Evolutionary conservation across 225 moss, liverwort and hornwort species (phyloP), one percentile per base, ranked within the genome.

Genomic region (Climacium dendroides): DNA sequence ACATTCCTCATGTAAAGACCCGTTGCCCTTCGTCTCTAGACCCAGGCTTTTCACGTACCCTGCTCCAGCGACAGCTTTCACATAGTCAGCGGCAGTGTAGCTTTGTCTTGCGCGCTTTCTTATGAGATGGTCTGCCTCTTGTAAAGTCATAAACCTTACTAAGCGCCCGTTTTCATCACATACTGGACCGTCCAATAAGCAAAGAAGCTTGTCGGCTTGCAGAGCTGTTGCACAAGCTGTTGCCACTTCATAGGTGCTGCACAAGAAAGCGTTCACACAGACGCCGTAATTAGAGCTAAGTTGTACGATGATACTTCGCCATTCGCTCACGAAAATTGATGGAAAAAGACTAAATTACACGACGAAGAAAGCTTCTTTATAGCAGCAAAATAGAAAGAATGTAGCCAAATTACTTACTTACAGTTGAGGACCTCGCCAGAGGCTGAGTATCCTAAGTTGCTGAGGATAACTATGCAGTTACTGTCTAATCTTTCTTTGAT

Each of bases 181-280:
- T 32, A 98, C 94, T 57, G 96, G 94, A 66, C 98, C 98, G 84
- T 96, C 94, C 67, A 98, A 89, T 86, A 98, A 74, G 80, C 94
- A 94, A 50, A 98, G 89, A 70, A 98, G 87, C 85, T 98, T 98
- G 73, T 98, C 98, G 53, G 97, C 98, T 93, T 92, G 92, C 64
- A 98, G 95, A 78, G 96, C 96, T 63, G 93, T 94, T 58, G 98
- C 98, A 88, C 97, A 98, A 35, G 98, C 97, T 72, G 98, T 98
- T 80, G 98, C 98, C 62, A 98, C 98, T 92, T 98, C 97, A 75
- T 98, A 98, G 47, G 96, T 98, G 93, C 96, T 98, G 98, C 93
- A 93, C 78, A 34, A 71, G 73, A 55, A 79, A 57, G 28, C 60
- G 65, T 58, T 85, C 75, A 58, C 74, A 61, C 60, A 35, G 47